These are phyloP conservation scores for Cordyceps pruinosa DNA, from an alignment of 2,329 filamentous ascomycete species.

Conservation along the genomic window DNA sequence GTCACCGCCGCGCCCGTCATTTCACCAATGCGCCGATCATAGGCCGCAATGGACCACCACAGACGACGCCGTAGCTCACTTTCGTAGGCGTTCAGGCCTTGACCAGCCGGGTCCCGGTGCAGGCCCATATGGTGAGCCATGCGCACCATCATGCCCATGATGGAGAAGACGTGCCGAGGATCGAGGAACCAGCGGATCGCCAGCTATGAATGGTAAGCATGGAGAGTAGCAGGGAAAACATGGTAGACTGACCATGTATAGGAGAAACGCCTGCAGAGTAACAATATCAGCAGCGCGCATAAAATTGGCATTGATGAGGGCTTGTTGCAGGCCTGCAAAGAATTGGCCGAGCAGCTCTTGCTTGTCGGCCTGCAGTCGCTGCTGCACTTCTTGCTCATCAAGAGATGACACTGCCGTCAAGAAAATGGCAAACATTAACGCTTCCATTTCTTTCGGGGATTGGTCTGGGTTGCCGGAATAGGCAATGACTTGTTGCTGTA, in stretches of 20 bases:
- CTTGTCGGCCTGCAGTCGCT: slow-evolving; percentile 48
- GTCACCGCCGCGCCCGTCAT: slow-evolving; percentile 54
- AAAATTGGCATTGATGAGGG: slow-evolving; percentile 59
- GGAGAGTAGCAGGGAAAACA: background rate
- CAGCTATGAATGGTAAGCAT: slow-evolving; percentile 22
- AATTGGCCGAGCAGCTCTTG: slow-evolving; percentile 44
- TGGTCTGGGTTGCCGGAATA: slow-evolving; percentile 49
- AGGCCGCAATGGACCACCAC: slow-evolving; percentile 65
- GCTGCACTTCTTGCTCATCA: slow-evolving; percentile 47
- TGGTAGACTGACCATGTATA: slow-evolving; percentile 50
- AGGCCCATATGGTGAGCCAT: slow-evolving; percentile 63
- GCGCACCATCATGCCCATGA: slow-evolving; percentile 60
- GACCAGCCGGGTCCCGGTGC: slow-evolving; percentile 54
- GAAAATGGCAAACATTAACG: slow-evolving; percentile 62
- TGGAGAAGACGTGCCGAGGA: slow-evolving; percentile 39
- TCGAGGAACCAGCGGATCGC: slow-evolving; percentile 52
- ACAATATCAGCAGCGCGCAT: slow-evolving; percentile 59
- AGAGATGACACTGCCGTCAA: slow-evolving; percentile 52
- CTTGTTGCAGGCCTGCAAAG: slow-evolving; percentile 54
- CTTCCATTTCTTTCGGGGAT: slow-evolving; percentile 52
- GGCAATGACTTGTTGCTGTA: slow-evolving; percentile 59
- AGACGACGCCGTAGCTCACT: slow-evolving; percentile 63
- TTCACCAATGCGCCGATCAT: slow-evolving; percentile 63
- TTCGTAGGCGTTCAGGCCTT: slow-evolving; percentile 50
- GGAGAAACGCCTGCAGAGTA: slow-evolving; percentile 58